Base-by-base conservation (phyloP, 768 basidiomycete genomes). In the Tylopilus vinaceipallidus region DNA sequence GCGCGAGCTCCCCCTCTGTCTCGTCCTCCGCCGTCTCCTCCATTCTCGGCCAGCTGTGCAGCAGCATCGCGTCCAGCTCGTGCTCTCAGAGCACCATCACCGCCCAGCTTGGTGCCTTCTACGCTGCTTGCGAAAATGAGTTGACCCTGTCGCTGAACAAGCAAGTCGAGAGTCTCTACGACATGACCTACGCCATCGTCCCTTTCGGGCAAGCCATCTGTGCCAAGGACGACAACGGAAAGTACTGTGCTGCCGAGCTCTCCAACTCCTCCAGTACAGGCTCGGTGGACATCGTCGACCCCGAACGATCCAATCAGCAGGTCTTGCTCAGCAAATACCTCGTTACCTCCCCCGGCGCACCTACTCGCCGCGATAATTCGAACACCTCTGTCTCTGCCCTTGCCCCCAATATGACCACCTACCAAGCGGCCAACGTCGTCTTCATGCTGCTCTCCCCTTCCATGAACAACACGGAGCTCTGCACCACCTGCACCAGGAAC, bases 401-500 rank as follows among this genome's bases (percentile, higher is more conserved):
- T 11, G 36, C 58, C 24, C 84, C 84, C 50, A 84, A 90, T 69
- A 66, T 75, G 38, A 73, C 73, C 10, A 77, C 78, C 10, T 86
- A 76, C 71, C 53, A 58, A 38, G 56, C 71, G 39, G 78, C 78
- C 62, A 90, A 87, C 75, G 68, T 97, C 47, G 73, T 81, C 30
- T 97, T 91, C 87, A 74, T 98, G 56, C 83, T 88, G 83, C 77
- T 89, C 62, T 65, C 75, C 24, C 73, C 86, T 38, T 53, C 59
- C 52, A 70, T 79, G 62, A 32, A 76, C 23, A 66, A 73, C n/a
- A 57, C 67, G 23, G 45, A 68, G 20, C 84, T 97, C 37, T 98
- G 95, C 83, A 83, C 77, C 2, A 58, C 83, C 13, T 98, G 95
- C 83, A 83, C 90, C 12, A 81, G 87, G 65, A 78, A 78, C 54